These are phyloP conservation scores for Nakaseomyces uthaithaninus DNA, from an alignment of 1,139 yeast species.

Conservation along the genomic window DNA sequence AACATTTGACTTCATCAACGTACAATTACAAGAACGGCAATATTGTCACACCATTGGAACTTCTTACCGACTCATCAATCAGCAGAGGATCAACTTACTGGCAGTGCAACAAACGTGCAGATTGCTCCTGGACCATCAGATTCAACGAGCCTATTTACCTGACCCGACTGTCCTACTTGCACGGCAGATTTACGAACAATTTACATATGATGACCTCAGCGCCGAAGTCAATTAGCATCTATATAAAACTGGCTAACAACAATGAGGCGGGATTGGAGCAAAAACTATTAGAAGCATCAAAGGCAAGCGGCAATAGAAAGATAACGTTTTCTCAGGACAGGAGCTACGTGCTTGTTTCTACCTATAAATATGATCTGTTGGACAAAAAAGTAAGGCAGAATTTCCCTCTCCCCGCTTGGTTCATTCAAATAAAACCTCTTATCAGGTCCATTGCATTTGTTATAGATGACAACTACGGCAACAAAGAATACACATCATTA, in stretches of 20 bases:
- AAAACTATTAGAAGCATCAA: conserved; percentile 8
- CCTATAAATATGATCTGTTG: conserved; percentile 26
- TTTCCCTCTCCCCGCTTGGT: conserved; percentile 28
- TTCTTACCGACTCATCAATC: conserved; percentile 22
- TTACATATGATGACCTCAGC: conserved; percentile 33
- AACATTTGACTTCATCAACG: conserved; percentile 27
- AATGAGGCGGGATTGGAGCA: neutral
- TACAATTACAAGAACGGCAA: conserved; percentile 18
- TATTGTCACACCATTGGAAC: conserved; percentile 24
- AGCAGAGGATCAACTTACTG: conserved; percentile 30
- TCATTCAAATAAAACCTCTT: conserved; percentile 26
- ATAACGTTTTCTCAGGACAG: conserved; percentile 12
- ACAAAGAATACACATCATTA: conserved; percentile 30
- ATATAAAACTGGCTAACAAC: conserved; percentile 22
- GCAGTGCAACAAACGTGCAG: conserved; percentile 25
- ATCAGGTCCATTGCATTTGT: conserved; percentile 29
- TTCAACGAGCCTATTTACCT: conserved; percentile 33
- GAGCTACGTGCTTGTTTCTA: conserved; percentile 24
- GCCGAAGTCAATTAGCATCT: conserved; percentile 31
- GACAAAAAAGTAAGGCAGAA: conserved; percentile 25
- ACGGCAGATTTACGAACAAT: conserved; percentile 32
- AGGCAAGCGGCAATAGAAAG: conserved; percentile 4
- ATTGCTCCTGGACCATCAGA: conserved; percentile 32
- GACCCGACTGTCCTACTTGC: conserved; percentile 31
- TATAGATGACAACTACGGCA: conserved; percentile 33